Evolutionary conservation across 352 stramenopile species (phyloP).

Genomic region (Thraustochytrium striatum): DNA sequence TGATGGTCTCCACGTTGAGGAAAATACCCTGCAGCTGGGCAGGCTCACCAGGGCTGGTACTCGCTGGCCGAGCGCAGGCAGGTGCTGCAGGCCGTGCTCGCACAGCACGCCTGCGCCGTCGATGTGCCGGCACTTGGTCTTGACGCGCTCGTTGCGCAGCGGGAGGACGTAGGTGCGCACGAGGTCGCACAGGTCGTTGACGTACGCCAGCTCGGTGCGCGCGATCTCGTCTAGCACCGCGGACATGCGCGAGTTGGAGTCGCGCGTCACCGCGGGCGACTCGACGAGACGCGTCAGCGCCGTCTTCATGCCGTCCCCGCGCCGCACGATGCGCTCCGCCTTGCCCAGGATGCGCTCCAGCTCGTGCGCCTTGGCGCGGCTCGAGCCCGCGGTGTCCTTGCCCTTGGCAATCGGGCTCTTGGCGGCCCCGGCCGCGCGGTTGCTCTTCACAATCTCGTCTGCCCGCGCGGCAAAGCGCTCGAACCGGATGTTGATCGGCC

Average conservation of each 20-base stretch:
- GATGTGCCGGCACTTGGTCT: constrained; percentile 32
- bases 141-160: constrained; percentile 26
- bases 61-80: constrained; percentile 16
- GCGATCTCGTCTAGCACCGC: constrained; percentile 48
- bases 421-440: background rate
- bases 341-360: constrained; percentile 28
- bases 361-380: constrained; percentile 11
- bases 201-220: constrained; percentile 40
- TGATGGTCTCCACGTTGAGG: constrained; percentile 39
- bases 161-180: constrained; percentile 34
- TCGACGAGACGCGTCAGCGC: background rate
- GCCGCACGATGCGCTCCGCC: background rate
- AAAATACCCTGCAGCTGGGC: constrained; percentile 29
- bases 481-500: constrained; percentile 17
- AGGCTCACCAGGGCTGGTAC: constrained; percentile 12
- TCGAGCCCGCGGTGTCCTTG: background rate
- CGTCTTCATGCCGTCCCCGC: background rate
- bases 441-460: background rate
- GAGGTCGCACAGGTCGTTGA: constrained; percentile 23
- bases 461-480: constrained; percentile 34
- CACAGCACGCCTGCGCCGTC: constrained; percentile 15
- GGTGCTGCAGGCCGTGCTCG: constrained; percentile 41
- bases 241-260: background rate
- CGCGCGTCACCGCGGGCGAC: background rate
- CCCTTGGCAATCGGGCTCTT: background rate